Base-by-base conservation (phyloP, 2,329 filamentous ascomycete genomes). In the Pyrenochaeta sp. region DNA sequence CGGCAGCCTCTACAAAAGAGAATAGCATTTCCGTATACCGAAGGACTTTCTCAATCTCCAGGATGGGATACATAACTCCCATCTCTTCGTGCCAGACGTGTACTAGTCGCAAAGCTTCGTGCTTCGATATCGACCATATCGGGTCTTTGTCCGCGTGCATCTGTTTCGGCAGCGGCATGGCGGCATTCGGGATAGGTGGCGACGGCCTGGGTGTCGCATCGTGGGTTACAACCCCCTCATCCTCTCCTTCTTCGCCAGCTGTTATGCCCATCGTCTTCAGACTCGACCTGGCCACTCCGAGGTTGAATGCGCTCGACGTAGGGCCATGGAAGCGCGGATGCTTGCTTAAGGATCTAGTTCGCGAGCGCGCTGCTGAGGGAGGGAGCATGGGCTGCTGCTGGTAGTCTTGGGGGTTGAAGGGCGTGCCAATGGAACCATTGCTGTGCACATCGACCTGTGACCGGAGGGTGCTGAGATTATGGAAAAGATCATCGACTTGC, bases 211-310 rank as follows among this genome's bases (percentile, higher is more conserved):
- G 85, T n/a, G 85, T 85, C 22, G 76, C 80, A 65, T 88, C 84
- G 53, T 82, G 80, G 1, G 84, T 83, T 3, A 78, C 78, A 28
- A 80, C 67, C 36, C 83, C 83, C 36, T 88, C 87, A n/a, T 90
- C 88, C n/a, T 85, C 81, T 2, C 76, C 80, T 48, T 89, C 88
- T 1, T 85, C 85, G 1, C 87, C 80, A 1, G 83, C 86, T 28
- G 87, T 88, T 71, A 96, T 95, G 3, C 93, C 93, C 91, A 97
- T 96, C 59, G 89, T 93, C 71, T 93, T 90, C 37, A 97, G 83
- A 49, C 93, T 96, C 51, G 87, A 91, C 75, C 92, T 93, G 36
- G 93, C 93, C 13, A 97, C 89, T 62, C 94, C 91, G 30, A 97
- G 86, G 65, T 90, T 93, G 78, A 93, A 97, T 1, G 90, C 88